Evolutionary conservation across 2,329 filamentous ascomycete species (phyloP).

Genomic region (Zymoseptoria tritici): DNA sequence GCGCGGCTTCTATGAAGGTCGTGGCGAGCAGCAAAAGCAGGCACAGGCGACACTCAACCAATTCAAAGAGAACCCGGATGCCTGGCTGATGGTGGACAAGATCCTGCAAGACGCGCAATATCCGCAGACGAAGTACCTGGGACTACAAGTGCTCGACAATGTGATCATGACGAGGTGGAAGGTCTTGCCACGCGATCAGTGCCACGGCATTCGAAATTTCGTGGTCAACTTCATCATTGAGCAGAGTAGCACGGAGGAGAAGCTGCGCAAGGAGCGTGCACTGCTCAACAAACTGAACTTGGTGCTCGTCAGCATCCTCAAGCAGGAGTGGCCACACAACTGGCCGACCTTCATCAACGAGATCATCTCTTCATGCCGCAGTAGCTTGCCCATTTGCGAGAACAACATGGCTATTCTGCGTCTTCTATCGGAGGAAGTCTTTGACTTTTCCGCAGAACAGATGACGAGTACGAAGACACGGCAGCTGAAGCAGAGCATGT

Average conservation of each 20-base stretch:
- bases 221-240: conserved; percentile 98
- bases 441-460: conserved; percentile 96
- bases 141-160: conserved; percentile 92
- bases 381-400: conserved; percentile 93
- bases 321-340: conserved; percentile 99
- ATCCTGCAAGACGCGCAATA: conserved; percentile 90
- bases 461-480: conserved; percentile 98
- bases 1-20: conserved; percentile 94
- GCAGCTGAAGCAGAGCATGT: conserved; percentile 97
- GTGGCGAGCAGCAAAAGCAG: conserved; percentile 93
- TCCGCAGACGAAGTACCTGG: conserved; percentile 94
- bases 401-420: conserved; percentile 99
- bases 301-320: conserved; percentile 92
- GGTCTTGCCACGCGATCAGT: conserved; percentile 90
- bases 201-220: conserved; percentile 96
- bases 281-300: conserved; percentile 97
- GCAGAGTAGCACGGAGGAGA: conserved; percentile 82
- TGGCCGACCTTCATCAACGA: conserved; percentile 99
- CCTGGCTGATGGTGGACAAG: conserved; percentile 95
- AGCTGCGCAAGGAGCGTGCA: conserved; percentile 73
- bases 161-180: conserved; percentile 99
- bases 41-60: conserved; percentile 86
- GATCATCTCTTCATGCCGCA: conserved; percentile 93
- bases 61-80: conserved; percentile 99
- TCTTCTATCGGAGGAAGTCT: conserved; percentile 93